Conservation (phyloP, 305 asterid genomes). For the Plantago rigida region DNA sequence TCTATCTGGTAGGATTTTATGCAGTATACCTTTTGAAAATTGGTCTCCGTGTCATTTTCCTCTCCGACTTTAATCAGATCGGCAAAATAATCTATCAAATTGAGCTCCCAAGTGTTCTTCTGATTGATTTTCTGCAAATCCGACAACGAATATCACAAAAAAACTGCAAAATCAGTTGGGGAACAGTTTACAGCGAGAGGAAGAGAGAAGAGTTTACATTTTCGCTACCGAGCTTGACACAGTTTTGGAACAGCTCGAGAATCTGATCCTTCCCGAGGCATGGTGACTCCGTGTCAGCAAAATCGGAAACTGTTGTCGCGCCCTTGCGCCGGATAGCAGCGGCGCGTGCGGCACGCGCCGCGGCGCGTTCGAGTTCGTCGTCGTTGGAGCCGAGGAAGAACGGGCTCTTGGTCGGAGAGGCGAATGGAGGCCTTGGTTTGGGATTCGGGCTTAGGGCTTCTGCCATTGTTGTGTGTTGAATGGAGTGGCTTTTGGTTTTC, state of each 20-base stretch:
- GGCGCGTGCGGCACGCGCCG: conserved; percentile 93
- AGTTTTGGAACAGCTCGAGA: conserved; percentile 72
- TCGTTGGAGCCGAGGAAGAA: conserved; percentile 78
- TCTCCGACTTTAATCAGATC: conserved; percentile 75
- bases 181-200: background rate
- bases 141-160: background rate
- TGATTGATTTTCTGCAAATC: conserved; percentile 80
- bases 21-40: conserved; percentile 89
- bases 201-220: conserved; percentile 36
- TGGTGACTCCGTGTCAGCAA: conserved; percentile 31
- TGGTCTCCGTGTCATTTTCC: conserved; percentile 77
- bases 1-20: background rate
- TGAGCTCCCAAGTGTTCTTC: conserved; percentile 77
- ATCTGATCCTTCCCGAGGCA: conserved; percentile 74
- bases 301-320: conserved; percentile 27
- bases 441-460: conserved; percentile 58
- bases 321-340: conserved; percentile 79
- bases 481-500: too few species aligned
- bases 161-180: too few species aligned
- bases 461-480: conserved; percentile 38
- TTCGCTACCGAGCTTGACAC: conserved; percentile 96
- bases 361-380: conserved; percentile 88
- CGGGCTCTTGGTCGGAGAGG: conserved; percentile 59
- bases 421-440: conserved; percentile 45
- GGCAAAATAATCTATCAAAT: conserved; percentile 73